Evolutionary conservation across 495 filamentous ascomycete species (phyloP).

Genomic region (Xylaria longipes): DNA sequence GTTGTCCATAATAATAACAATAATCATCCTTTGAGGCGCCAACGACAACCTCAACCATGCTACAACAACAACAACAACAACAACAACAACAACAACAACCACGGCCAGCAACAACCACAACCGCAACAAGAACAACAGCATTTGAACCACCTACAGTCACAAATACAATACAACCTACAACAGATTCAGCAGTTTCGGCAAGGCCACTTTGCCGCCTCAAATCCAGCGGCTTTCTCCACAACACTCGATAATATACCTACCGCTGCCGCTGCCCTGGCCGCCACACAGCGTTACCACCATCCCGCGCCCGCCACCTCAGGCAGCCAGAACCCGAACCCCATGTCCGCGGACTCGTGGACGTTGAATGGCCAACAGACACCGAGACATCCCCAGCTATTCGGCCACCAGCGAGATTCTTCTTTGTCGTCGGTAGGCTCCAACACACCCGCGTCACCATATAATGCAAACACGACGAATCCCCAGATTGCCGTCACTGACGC

Average conservation of each 20-base stretch:
- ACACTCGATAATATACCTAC: conserved; percentile 48
- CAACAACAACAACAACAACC: conserved; percentile 18
- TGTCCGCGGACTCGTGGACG: conserved; percentile 55
- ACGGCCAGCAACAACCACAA: not conserved
- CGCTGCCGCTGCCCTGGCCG: conserved; percentile 41
- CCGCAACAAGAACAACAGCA: conserved; percentile 10
- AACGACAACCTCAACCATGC: conserved; percentile 21
- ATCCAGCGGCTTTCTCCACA: conserved; percentile 37
- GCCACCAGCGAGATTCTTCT: conserved; percentile 62
- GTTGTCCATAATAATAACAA: conserved; percentile 28
- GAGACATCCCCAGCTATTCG: conserved; percentile 45
- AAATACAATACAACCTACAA: conserved; percentile 29
- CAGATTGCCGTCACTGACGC: conserved; percentile 58
- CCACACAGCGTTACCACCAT: conserved; percentile 34
- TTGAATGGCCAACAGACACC: conserved; percentile 48
- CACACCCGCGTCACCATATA: conserved; percentile 61
- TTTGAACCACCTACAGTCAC: not conserved
- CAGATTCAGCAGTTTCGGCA: conserved; percentile 26
- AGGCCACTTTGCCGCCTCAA: conserved; percentile 14
- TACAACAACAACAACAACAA: conserved; percentile 25
- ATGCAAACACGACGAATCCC: conserved; percentile 57
- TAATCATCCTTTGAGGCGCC: conserved; percentile 30
- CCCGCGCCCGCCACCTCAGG: conserved; percentile 24
- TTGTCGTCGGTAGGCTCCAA: conserved; percentile 62
- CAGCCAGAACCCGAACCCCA: conserved; percentile 40